Percentiles rank a stretch among this genome's conserved stretches.
Evolutionary conservation across 495 filamentous ascomycete genomes (phyloP).

Genomic region (Pyrenula aspistea): DNA sequence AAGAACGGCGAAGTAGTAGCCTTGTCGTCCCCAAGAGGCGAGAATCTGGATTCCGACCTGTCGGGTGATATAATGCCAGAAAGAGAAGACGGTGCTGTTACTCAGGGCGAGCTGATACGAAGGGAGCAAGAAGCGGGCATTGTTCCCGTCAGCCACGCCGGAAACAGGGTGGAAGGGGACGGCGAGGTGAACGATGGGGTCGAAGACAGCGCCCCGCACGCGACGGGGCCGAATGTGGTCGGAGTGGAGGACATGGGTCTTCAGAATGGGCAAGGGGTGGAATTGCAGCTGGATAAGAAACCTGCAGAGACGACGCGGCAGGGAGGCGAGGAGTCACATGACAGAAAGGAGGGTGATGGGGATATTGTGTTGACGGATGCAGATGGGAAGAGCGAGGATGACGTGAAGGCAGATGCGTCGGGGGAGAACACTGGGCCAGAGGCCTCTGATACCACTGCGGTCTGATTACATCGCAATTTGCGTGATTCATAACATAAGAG

Average conservation of each 20-base stretch:
- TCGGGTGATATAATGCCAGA: neutral
- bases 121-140: constrained; percentile 68
- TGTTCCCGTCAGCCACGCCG: constrained; percentile 15
- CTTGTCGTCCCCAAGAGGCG: constrained; percentile 8
- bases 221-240: constrained; percentile 67
- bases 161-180: constrained; percentile 20
- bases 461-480: too few relatives aligned
- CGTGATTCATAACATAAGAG: too few relatives aligned
- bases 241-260: constrained; percentile 81
- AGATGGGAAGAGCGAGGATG: constrained; percentile 7
- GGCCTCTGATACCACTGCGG: neutral
- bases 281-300: constrained; percentile 22
- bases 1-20: constrained; percentile 16
- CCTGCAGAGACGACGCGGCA: constrained; percentile 8
- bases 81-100: constrained; percentile 33
- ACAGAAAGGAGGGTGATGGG: constrained; percentile 19
- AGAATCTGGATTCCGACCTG: constrained; percentile 9
- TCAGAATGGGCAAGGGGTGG: constrained; percentile 44
- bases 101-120: constrained; percentile 66
- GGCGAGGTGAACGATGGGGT: constrained; percentile 7
- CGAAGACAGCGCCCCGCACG: constrained; percentile 47
- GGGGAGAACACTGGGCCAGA: neutral
- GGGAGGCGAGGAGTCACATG: constrained; percentile 1
- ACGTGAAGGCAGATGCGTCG: constrained; percentile 1
- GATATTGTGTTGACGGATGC: constrained; percentile 29